Evolutionary conservation across 2,329 filamentous ascomycete species (phyloP).

Genomic region (Monosporascus sp.): DNA sequence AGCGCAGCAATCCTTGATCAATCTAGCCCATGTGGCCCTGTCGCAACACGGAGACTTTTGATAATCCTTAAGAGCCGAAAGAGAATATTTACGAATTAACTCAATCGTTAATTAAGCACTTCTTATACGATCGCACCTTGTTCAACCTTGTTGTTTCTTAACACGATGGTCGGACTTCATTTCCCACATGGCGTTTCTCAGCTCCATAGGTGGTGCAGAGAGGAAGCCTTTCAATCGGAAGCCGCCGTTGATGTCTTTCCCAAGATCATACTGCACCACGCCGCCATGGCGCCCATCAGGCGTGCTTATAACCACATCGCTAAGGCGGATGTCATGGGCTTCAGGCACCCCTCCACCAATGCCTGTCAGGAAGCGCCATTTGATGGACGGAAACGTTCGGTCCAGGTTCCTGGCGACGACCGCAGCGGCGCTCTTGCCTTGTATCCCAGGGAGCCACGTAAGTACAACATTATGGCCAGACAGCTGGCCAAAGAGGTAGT

Average conservation of each 20-base stretch:
- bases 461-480: conserved; percentile 22
- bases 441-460: conserved; percentile 20
- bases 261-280: conserved; percentile 8
- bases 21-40: too few relatives aligned
- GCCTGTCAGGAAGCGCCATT: conserved; percentile 21
- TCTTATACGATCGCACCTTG: not conserved
- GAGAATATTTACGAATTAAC: too few relatives aligned
- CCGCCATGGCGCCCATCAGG: conserved; percentile 2
- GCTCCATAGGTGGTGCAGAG: conserved; percentile 5
- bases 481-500: conserved; percentile 21
- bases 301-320: conserved; percentile 11
- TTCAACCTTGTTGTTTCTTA: conserved; percentile 5
- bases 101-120: too few relatives aligned
- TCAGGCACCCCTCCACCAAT: conserved; percentile 17
- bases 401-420: conserved; percentile 17
- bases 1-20: too few relatives aligned
- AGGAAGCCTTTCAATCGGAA: conserved; percentile 13
- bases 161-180: conserved; percentile 14
- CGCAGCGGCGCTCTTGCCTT: conserved; percentile 21
- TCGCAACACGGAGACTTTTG: too few relatives aligned
- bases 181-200: conserved; percentile 10
- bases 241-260: conserved; percentile 3
- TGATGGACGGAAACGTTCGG: conserved; percentile 19
- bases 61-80: too few relatives aligned
- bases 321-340: conserved; percentile 11